Evolutionary conservation across 2,329 filamentous ascomycete species (phyloP).

Genomic region (Aspergillus udagawae): DNA sequence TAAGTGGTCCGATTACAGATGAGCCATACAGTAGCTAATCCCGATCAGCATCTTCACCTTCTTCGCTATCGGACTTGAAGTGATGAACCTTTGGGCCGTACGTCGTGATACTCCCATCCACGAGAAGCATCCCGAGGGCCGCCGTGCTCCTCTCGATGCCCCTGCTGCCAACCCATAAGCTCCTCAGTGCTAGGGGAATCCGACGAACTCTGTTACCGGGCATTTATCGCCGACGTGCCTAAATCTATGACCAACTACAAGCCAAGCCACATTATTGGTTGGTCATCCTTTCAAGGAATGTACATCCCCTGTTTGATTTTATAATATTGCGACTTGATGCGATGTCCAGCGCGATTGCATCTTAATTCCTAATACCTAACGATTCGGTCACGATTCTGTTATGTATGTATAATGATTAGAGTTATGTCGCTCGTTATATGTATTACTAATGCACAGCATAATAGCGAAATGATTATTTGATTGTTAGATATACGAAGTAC

Average conservation of each 20-base stretch:
- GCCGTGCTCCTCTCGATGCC: neutral
- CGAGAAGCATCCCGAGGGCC: neutral
- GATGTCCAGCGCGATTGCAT: neutral
- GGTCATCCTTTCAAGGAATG: neutral
- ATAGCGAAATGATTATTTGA: neutral
- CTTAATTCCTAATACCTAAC: neutral
- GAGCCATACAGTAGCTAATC: neutral
- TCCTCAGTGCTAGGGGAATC: neutral
- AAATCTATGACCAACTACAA: neutral
- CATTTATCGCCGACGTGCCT: neutral
- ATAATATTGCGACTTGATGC: neutral
- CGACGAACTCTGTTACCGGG: neutral
- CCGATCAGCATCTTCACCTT: neutral
- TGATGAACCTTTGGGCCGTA: neutral
- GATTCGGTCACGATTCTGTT: neutral
- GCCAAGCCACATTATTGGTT: neutral
- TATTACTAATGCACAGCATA: neutral
- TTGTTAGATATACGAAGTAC: too few species aligned
- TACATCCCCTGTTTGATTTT: neutral
- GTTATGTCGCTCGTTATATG: neutral
- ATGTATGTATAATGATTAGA: neutral
- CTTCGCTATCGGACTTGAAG: neutral
- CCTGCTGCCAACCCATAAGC: neutral
- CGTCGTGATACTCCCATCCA: neutral
- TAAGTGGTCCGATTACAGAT: neutral